Conservation (phyloP, 2,329 filamentous ascomycete species). For the Neofusicoccum cordaticola region DNA sequence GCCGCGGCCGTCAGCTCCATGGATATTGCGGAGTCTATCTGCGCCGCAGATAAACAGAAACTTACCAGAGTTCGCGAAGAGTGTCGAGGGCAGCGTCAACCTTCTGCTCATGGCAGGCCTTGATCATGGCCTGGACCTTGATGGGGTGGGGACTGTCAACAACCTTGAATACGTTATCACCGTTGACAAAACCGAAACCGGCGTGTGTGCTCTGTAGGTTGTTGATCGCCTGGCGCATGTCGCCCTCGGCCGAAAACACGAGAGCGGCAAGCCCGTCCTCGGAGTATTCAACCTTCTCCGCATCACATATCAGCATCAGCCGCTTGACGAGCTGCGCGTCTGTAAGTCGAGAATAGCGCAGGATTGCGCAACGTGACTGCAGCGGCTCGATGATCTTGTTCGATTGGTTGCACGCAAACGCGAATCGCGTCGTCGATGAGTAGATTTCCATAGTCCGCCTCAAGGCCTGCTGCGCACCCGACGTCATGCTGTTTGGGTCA, state of each 20-base stretch:
- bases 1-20: conserved; percentile 29
- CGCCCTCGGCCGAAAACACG: conserved; percentile 94
- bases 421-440: conserved; percentile 91
- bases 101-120: conserved; percentile 90
- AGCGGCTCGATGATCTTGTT: conserved; percentile 99
- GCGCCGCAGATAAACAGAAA: conserved; percentile 10
- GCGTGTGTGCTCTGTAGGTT: conserved; percentile 91
- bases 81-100: conserved; percentile 83
- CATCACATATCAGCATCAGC: conserved; percentile 86
- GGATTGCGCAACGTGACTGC: conserved; percentile 92
- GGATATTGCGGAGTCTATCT: not conserved
- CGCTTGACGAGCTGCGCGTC: conserved; percentile 91
- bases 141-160: conserved; percentile 96
- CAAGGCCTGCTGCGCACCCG: conserved; percentile 90
- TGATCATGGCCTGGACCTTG: conserved; percentile 98
- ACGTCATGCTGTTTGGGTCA: conserved; percentile 68
- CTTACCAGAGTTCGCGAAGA: conserved; percentile 82
- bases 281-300: conserved; percentile 83
- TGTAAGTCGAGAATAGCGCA: conserved; percentile 88
- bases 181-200: conserved; percentile 94
- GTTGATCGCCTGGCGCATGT: conserved; percentile 99
- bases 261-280: conserved; percentile 95
- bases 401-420: conserved; percentile 96
- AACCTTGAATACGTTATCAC: conserved; percentile 96
- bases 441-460: conserved; percentile 99